These are phyloP conservation scores for Wilhelminamyces savonicus DNA, from an alignment of 805 yeast species.

Conservation along the genomic window DNA sequence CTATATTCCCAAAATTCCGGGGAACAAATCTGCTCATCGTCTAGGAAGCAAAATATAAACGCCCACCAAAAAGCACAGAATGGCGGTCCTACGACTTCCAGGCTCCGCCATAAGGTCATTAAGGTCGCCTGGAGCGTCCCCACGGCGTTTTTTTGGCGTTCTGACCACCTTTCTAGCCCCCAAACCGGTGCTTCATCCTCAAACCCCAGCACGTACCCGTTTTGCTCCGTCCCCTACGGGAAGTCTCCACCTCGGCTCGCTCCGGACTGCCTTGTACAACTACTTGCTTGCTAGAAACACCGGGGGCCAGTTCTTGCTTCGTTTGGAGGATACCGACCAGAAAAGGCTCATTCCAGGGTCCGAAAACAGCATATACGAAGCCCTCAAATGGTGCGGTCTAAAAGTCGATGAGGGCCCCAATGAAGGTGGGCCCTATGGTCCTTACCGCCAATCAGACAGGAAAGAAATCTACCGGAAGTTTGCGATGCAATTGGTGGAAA, in stretches of 20 bases:
- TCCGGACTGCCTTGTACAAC: conserved; percentile 90
- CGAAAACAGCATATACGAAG: conserved; percentile 69
- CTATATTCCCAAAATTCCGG: too few relatives aligned
- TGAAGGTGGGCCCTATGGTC: conserved; percentile 54
- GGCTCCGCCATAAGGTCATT: too few relatives aligned
- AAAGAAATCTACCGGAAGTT: conserved; percentile 57
- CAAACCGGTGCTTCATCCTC: conserved; percentile 29
- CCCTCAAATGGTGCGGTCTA: conserved; percentile 73
- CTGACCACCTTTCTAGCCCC: too few relatives aligned
- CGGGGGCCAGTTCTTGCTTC: conserved; percentile 69
- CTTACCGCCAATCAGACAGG: conserved; percentile 84
- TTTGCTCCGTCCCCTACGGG: conserved; percentile 99
- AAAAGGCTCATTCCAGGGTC: conserved; percentile 75
- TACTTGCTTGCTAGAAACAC: conserved; percentile 75
- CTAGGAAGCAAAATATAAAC: too few relatives aligned
- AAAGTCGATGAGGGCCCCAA: conserved; percentile 77
- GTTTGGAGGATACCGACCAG: conserved; percentile 93
- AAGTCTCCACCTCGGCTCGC: conserved; percentile 83
- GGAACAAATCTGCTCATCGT: too few relatives aligned
- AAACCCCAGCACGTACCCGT: conserved; percentile 68
- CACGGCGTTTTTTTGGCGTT: too few relatives aligned
- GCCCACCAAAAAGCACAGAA: too few relatives aligned
- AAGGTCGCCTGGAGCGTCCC: too few relatives aligned
- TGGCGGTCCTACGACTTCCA: too few relatives aligned
- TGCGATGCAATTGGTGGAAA: conserved; percentile 47